These are phyloP conservation scores for Paracamarosporium sp. DNA, from an alignment of 2,329 filamentous ascomycete species.

Conservation along the genomic window DNA sequence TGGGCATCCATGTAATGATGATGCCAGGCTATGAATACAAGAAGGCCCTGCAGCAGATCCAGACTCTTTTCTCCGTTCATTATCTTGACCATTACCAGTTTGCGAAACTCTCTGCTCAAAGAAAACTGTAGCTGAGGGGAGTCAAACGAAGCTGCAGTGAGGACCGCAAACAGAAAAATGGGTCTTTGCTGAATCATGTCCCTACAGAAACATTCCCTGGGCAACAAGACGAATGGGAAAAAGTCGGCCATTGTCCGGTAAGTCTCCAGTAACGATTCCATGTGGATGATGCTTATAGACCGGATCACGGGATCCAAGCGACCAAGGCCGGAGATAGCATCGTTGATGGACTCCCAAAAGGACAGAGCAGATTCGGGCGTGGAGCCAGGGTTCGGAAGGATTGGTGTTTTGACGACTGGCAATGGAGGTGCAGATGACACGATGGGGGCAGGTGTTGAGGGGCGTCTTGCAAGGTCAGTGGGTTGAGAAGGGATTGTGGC, in stretches of 20 bases:
- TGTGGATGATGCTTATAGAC: slow-evolving; percentile 42
- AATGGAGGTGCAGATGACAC: slow-evolving; percentile 23
- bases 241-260: slow-evolving; percentile 42
- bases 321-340: slow-evolving; percentile 36
- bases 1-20: slow-evolving; percentile 46
- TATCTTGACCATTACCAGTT: slow-evolving; percentile 41
- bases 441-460: slow-evolving; percentile 20
- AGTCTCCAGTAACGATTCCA: slow-evolving; percentile 40
- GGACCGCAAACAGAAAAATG: slow-evolving; percentile 41
- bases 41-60: slow-evolving; percentile 39
- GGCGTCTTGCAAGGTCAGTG: slow-evolving; percentile 28
- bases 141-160: slow-evolving; percentile 42
- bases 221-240: slow-evolving; percentile 42
- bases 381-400: slow-evolving; percentile 31
- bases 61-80: slow-evolving; percentile 45
- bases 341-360: slow-evolving; percentile 44
- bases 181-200: slow-evolving; percentile 40
- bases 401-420: slow-evolving; percentile 20
- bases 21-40: slow-evolving; percentile 47
- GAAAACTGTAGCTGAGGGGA: slow-evolving; percentile 35
- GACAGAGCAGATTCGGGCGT: slow-evolving; percentile 32
- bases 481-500: slow-evolving; percentile 29
- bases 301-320: slow-evolving; percentile 41
- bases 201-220: slow-evolving; percentile 33
- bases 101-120: slow-evolving; percentile 45